Evolutionary conservation across 106 monocot genomes (phyloP), one percentile per base, ranked within the genome.

Genomic region (Dioscorea zingiberensis): DNA sequence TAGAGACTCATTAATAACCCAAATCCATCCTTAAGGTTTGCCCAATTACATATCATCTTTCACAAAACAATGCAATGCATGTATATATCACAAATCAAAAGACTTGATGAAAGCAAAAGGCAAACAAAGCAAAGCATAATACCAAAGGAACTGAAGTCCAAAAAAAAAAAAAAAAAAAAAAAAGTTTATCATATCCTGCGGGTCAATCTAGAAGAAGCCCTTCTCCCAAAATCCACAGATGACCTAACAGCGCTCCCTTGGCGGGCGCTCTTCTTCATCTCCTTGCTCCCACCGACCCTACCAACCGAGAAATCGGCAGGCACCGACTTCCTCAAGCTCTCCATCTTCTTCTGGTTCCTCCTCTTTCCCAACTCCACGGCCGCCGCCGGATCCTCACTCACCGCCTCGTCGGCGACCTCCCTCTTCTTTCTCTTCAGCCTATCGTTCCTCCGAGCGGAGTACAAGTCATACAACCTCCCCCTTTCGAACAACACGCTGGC

Each of bases 361-460:
- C 54, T 68, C 66, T 78, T 84, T 7, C 77, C 67, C 51, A 81
- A 27, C 67, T 89, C 84, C 7, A 71, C 78, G 10, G 78, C 76
- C n/a, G 79, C 61, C 7, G 47, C 67, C 4, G 81, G 74, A 47
- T 83, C 77, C 18, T 61, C 62, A 0, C 64, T 68, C n/a, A 76
- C 48, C 12, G 13, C 48, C 28, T 79, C 81, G 25, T 69, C 89
- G 15, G 24, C 19, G 14, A 59, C 22, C 44, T 65, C 68, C 25
- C 27, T 12, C 30, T 72, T 47, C 76, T 76, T 82, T 60, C 71
- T 77, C 74, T 76, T 85, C 14, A 89, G 85, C 77, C 89, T 60
- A 72, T 85, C 81, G 65, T 89, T 82, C 57, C 89, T 69, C 24
- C 77, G 65, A 3, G 79, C 85, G 1, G 85, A 76, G 74, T 89